These are phyloP conservation scores for Parachlorella kessleri DNA, from an alignment of 139 green algal genomes.

Conservation along the genomic window DNA sequence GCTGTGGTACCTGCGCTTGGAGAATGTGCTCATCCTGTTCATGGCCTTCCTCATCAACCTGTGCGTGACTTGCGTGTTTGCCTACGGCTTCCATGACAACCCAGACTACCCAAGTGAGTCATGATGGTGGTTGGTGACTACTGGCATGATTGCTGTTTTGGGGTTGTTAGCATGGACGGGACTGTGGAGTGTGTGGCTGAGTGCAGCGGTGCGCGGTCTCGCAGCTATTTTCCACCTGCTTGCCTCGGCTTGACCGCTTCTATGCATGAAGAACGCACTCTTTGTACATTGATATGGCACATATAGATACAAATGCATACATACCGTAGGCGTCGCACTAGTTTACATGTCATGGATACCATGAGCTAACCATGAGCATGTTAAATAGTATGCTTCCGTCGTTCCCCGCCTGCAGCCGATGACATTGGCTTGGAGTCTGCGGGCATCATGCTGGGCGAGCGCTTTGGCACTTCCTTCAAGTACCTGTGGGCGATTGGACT, in stretches of 20 bases:
- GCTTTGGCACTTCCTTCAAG: slow-evolving; percentile 41
- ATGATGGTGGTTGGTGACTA: no score
- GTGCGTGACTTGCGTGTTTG: slow-evolving; percentile 40
- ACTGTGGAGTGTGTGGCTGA: no score
- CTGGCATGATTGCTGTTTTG: no score
- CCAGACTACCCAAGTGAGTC: neutral
- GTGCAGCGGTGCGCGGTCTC: no score
- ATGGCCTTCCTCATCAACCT: slow-evolving; percentile 47
- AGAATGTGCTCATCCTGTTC: slow-evolving; percentile 41
- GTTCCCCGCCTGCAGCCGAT: slow-evolving; percentile 1
- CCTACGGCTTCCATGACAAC: slow-evolving; percentile 27
- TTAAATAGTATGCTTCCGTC: neutral
- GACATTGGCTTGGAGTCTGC: slow-evolving; percentile 41
- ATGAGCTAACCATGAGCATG: neutral
- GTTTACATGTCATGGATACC: neutral
- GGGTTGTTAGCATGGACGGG: no score
- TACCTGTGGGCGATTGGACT: slow-evolving; percentile 53
- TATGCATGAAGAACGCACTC: neutral
- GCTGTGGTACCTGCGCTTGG: slow-evolving; percentile 44
- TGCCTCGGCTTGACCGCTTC: neutral
- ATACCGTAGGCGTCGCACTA: no score
- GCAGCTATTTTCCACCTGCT: neutral
- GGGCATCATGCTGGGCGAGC: slow-evolving; percentile 35
- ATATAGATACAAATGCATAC: no score
- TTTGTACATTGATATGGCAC: neutral